These are phyloP conservation scores for Rhynchospora breviuscula DNA, from an alignment of 176 grass and related monocot genomes.

Conservation along the genomic window DNA sequence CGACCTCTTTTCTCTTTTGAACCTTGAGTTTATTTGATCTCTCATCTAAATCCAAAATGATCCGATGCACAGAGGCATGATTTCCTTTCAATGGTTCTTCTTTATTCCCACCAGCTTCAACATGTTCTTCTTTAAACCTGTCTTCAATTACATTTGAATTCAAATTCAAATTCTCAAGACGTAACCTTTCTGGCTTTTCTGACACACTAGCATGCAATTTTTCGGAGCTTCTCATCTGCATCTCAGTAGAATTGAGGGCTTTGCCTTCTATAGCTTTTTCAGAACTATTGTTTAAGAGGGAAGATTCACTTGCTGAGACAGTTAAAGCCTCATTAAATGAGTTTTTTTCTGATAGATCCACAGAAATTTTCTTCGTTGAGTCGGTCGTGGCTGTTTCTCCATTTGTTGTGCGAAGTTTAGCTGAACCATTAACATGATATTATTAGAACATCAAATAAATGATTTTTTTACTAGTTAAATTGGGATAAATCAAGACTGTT, in stretches of 20 bases:
- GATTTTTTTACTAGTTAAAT: not conserved
- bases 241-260: conserved; percentile 16
- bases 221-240: not conserved
- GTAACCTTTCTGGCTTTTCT: not conserved
- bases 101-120: not conserved
- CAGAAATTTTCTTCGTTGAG: conserved; percentile 26
- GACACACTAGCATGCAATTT: not conserved
- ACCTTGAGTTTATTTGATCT: not conserved
- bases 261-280: not conserved
- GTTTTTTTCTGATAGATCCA: conserved; percentile 18
- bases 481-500: not conserved
- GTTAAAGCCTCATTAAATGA: not conserved
- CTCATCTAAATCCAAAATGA: not conserved
- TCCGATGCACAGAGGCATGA: not conserved
- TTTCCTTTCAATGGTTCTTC: conserved; percentile 12
- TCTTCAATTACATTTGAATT: conserved; percentile 7
- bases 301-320: not conserved
- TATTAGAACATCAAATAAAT: conserved; percentile 18
- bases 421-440: conserved; percentile 35
- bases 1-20: conserved; percentile 5
- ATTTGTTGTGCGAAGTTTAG: conserved; percentile 36
- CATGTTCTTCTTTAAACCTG: conserved; percentile 9
- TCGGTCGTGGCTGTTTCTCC: conserved; percentile 26
- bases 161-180: conserved; percentile 7
- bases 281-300: conserved; percentile 7